Evolutionary conservation across 176 grass and related monocot species (phyloP), one percentile per base, ranked within the genome.

Genomic region (Zoysia japonica): DNA sequence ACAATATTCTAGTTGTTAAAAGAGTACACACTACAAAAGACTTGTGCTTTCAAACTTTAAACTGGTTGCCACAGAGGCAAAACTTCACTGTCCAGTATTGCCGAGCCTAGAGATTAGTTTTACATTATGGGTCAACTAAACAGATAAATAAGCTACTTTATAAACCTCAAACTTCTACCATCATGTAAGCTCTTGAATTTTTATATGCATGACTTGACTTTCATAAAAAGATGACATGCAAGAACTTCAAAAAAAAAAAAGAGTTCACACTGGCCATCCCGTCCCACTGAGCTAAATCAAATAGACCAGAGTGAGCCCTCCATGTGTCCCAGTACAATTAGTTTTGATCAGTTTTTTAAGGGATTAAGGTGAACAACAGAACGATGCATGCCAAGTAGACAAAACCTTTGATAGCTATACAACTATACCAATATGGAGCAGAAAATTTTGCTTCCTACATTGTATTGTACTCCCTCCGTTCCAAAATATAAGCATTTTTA

Each of bases 91-190:
- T 61, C 38, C 65, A 49, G 16, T 7, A 51, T 46, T 68, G 52
- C 13, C 28, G 28, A 28, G 28, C 43, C 7, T 36, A 50, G 7
- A 11, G 16, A 41, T 41, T 48, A 62, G 44, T 48, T 5, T 36
- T 68, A 19, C 2, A 15, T 3, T 16, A 68, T 36, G 35, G 45
- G 1, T 19, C 14, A 70, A 60, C 41, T 12, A 48, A 42, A 48
- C n/a, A 38, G 28, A 17, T 5, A 70, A 81, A 71, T 49, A 80
- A 80, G 9, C 5, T 41, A 71, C 28, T 38, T 39, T 0, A 51
- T 42, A 62, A 81, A 14, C 45, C 11, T 71, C 47, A 71, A 80
- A 10, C 16, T 81, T 71, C 15, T 49, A 19, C 54, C 53, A 72
- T 38, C 13, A 54, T 42, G 9, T 28, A 74, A 65, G n/a, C 12